Conservation (phyloP, 2,329 filamentous ascomycete species). For the Aspergillus unguis region DNA sequence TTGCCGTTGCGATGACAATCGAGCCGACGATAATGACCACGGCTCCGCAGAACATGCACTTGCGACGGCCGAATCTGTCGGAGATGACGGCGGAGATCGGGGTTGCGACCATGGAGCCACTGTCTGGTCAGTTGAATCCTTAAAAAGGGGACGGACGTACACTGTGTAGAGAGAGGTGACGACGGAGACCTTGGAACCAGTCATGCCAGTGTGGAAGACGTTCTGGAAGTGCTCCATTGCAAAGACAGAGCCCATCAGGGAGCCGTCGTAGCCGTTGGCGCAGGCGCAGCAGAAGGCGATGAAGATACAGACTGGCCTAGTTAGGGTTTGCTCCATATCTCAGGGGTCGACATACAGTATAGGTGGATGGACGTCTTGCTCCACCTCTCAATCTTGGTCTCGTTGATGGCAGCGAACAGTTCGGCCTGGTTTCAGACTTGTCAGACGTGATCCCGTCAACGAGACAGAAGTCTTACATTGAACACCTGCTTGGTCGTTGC, state of each 20-base stretch:
- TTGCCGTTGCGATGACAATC: conserved; percentile 42
- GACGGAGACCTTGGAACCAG: conserved; percentile 41
- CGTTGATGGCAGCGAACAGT: conserved; percentile 47
- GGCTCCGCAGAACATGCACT: conserved; percentile 47
- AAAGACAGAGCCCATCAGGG: conserved; percentile 30
- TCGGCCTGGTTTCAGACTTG: conserved; percentile 40
- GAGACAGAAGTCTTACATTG: not conserved
- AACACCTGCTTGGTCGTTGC: conserved; percentile 7
- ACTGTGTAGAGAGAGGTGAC: conserved; percentile 48
- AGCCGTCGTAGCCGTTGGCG: conserved; percentile 32
- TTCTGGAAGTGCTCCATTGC: conserved; percentile 35
- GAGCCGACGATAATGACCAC: conserved; percentile 47
- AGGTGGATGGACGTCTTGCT: conserved; percentile 29
- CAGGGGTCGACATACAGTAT: conserved; percentile 24
- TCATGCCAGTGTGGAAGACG: conserved; percentile 40
- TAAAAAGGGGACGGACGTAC: conserved; percentile 27
- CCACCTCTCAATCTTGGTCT: conserved; percentile 42
- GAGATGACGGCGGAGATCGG: conserved; percentile 46
- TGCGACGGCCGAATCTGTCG: conserved; percentile 45
- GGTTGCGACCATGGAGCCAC: conserved; percentile 38
- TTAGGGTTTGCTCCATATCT: conserved; percentile 13
- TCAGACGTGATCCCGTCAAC: not conserved
- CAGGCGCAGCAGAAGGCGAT: conserved; percentile 36
- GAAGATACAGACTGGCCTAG: conserved; percentile 42
- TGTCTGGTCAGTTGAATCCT: conserved; percentile 16